Conservation (phyloP, 2,329 filamentous ascomycete genomes). For the Cadophora gregata region DNA sequence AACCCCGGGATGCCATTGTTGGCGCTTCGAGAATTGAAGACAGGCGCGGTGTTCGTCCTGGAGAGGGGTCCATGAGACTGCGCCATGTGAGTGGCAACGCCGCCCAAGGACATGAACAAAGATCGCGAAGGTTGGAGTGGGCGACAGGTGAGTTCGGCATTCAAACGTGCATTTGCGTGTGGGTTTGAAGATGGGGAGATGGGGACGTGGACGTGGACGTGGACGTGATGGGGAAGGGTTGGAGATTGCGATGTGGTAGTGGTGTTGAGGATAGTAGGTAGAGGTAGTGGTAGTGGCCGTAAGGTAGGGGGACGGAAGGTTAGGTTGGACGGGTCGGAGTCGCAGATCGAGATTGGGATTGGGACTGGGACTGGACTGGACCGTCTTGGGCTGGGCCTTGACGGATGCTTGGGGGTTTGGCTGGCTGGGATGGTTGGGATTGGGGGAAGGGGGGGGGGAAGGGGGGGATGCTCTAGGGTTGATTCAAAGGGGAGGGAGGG, state of each 20-base stretch:
- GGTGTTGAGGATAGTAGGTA: slow-evolving; percentile 9
- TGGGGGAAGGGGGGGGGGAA: neutral
- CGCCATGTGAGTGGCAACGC: slow-evolving; percentile 41
- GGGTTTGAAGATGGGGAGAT: neutral
- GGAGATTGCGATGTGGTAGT: slow-evolving; percentile 13
- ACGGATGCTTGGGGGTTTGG: neutral
- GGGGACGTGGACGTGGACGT: neutral
- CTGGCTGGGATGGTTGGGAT: neutral
- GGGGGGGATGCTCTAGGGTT: neutral
- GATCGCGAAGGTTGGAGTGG: slow-evolving; percentile 9
- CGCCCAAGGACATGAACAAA: slow-evolving; percentile 41
- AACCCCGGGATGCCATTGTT: slow-evolving; percentile 35
- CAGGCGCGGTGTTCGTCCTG: slow-evolving; percentile 43
- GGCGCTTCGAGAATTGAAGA: slow-evolving; percentile 35
- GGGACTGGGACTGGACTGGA: neutral
- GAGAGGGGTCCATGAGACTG: slow-evolving; percentile 42
- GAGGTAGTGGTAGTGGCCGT: neutral
- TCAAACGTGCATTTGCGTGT: slow-evolving; percentile 18
- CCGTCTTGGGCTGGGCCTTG: neutral
- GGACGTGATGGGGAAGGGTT: neutral
- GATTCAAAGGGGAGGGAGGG: neutral
- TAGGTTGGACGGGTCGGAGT: neutral
- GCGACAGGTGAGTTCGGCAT: slow-evolving; percentile 12
- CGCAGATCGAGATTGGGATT: slow-evolving; percentile 11
- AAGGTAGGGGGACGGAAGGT: no score